Percentiles rank a stretch among this genome's conserved stretches.
Conservation (phyloP, 2,329 filamentous ascomycete genomes). For the Aspergillus costaricaensis region DNA sequence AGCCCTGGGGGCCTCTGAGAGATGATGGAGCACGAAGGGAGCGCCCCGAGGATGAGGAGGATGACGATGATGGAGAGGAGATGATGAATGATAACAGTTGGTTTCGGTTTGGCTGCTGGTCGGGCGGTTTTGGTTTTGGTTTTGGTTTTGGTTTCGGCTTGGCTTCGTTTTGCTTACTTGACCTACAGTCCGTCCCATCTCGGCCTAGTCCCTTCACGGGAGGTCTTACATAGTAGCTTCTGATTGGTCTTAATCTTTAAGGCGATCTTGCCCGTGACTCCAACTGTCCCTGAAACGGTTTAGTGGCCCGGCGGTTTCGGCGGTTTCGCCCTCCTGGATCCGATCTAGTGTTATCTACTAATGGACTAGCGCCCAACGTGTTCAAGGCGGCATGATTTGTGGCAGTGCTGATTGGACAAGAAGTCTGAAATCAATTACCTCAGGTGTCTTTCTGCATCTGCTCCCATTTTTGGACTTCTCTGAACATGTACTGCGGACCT, state of each 20-base stretch:
- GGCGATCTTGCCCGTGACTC: background rate
- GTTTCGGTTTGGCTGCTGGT: background rate
- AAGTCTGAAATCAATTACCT: background rate
- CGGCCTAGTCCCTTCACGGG: background rate
- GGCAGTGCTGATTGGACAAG: background rate
- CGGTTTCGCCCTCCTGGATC: conserved; percentile 3
- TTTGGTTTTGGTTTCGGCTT: background rate
- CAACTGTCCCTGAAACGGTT: background rate
- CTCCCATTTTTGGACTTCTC: background rate
- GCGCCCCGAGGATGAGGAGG: background rate
- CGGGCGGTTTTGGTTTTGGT: background rate
- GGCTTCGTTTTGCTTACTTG: conserved; percentile 2
- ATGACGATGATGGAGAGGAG: conserved; percentile 2
- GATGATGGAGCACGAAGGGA: conserved; percentile 5
- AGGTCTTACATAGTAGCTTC: background rate
- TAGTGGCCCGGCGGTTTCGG: conserved; percentile 10
- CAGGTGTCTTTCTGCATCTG: background rate
- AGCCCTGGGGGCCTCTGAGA: background rate
- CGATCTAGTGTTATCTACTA: background rate
- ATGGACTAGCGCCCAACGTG: background rate
- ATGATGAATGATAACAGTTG: background rate
- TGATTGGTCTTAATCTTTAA: background rate
- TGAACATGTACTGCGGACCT: background rate
- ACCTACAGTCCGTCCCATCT: background rate
- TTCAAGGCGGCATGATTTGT: background rate